Percentiles rank a stretch among this genome's conserved stretches.
Evolutionary conservation across 352 stramenopile genomes (phyloP).

Genomic region (Pythium sp.): DNA sequence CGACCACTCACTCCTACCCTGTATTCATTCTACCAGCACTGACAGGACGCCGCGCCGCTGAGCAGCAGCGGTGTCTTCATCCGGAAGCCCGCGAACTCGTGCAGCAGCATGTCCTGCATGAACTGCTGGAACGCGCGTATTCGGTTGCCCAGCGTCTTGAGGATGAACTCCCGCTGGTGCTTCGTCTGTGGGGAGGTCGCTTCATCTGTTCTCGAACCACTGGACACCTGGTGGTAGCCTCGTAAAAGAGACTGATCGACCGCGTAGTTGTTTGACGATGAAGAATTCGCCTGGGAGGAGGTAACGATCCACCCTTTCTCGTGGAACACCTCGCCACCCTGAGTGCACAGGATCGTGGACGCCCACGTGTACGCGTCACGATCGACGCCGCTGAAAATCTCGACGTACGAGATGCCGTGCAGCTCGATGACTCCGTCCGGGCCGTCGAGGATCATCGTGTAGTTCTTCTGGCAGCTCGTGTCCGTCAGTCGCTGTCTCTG

Average conservation of each 20-base stretch:
- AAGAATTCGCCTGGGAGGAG: not conserved
- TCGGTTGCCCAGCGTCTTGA: slow-evolving; percentile 7
- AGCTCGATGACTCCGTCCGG: not conserved
- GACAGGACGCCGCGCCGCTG: not conserved
- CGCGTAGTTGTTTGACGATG: too few relatives aligned
- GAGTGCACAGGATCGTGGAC: slow-evolving; percentile 1
- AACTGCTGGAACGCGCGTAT: slow-evolving; percentile 10
- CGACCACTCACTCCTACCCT: too few relatives aligned
- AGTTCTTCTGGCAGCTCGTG: slow-evolving; percentile 4
- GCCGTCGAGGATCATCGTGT: not conserved
- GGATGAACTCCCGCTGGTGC: slow-evolving; percentile 8
- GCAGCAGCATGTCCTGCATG: slow-evolving; percentile 7
- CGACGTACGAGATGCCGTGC: slow-evolving; percentile 8
- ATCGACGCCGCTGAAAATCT: not conserved
- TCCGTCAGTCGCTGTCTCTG: not conserved
- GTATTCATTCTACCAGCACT: not conserved
- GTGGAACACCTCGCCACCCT: not conserved
- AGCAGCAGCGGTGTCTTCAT: not conserved
- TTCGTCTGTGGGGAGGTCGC: not conserved
- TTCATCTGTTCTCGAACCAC: not conserved
- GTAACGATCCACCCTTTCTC: slow-evolving; percentile 2
- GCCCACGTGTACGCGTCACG: slow-evolving; percentile 5
- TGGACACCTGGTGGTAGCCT: not conserved
- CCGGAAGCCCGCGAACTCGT: slow-evolving; percentile 2
- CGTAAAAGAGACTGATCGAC: not conserved